These are phyloP conservation scores for Heracleum sosnowskyi DNA, from an alignment of 129 eudicot genomes.

Conservation along the genomic window DNA sequence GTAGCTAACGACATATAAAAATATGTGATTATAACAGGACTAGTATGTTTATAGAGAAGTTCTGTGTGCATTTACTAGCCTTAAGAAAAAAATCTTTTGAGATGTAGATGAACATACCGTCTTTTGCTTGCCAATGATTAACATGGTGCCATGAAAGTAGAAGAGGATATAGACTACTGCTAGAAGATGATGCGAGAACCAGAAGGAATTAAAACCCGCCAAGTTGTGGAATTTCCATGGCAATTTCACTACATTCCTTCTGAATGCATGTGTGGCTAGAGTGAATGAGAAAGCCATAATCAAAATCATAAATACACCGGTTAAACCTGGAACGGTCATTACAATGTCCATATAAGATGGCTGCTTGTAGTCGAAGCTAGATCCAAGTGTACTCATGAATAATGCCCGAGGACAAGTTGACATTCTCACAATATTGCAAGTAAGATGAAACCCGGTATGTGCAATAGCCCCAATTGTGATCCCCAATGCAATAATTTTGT, in stretches of 20 bases:
- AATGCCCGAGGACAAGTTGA: conserved; percentile 22
- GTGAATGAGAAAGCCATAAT: conserved; percentile 65
- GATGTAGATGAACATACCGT: conserved; percentile 43
- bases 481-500: conserved; percentile 33
- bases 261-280: conserved; percentile 72
- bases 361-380: conserved; percentile 34
- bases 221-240: conserved; percentile 47
- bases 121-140: conserved; percentile 53
- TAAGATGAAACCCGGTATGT: conserved; percentile 31
- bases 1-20: neutral
- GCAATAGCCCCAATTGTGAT: conserved; percentile 26
- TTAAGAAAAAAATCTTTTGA: neutral
- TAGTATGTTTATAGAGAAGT: neutral
- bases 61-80: neutral
- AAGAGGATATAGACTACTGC: conserved; percentile 59
- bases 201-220: conserved; percentile 94
- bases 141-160: conserved; percentile 69
- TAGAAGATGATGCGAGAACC: conserved; percentile 95
- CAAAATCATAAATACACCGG: conserved; percentile 63
- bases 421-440: conserved; percentile 33
- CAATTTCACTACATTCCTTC: conserved; percentile 74
- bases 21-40: neutral
- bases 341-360: conserved; percentile 56
- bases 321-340: conserved; percentile 39
- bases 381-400: conserved; percentile 41